Percentiles rank a stretch among this genome's conserved stretches.
Conservation (phyloP, 2,329 filamentous ascomycete genomes). For the Calycina herbarum region DNA sequence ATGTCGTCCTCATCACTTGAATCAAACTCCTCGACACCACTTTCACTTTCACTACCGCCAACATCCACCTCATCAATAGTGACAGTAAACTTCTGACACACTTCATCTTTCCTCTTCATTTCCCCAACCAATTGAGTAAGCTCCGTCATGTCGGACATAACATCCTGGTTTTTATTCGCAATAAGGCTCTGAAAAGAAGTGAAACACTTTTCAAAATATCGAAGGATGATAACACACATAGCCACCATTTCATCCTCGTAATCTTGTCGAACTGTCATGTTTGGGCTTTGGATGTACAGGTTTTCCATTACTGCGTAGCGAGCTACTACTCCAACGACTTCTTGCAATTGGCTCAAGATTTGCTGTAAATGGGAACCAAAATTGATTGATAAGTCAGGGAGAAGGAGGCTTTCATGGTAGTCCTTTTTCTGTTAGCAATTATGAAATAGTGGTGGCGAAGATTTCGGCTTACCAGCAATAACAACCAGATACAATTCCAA, state of each 20-base stretch:
- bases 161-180: not conserved
- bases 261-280: not conserved
- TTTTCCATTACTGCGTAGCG: conserved; percentile 28
- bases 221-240: not conserved
- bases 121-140: not conserved
- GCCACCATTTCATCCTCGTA: not conserved
- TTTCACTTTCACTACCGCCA: not conserved
- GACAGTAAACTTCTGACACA: not conserved
- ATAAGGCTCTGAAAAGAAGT: not conserved
- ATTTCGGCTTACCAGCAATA: not conserved
- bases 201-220: not conserved
- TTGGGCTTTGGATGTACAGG: conserved; percentile 18
- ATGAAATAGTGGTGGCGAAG: not conserved
- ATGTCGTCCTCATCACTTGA: too few species aligned
- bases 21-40: not conserved
- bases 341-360: conserved; percentile 16
- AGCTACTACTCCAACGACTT: conserved; percentile 22
- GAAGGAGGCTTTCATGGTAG: not conserved
- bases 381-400: too few species aligned
- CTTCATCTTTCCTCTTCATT: not conserved
- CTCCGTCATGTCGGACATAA: not conserved
- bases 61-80: not conserved
- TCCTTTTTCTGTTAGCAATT: not conserved
- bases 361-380: not conserved
- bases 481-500: not conserved